phyloP scores from a whole-genome alignment of 2,329 filamentous ascomycete genomes.

The Xylariales sp. region DNA sequence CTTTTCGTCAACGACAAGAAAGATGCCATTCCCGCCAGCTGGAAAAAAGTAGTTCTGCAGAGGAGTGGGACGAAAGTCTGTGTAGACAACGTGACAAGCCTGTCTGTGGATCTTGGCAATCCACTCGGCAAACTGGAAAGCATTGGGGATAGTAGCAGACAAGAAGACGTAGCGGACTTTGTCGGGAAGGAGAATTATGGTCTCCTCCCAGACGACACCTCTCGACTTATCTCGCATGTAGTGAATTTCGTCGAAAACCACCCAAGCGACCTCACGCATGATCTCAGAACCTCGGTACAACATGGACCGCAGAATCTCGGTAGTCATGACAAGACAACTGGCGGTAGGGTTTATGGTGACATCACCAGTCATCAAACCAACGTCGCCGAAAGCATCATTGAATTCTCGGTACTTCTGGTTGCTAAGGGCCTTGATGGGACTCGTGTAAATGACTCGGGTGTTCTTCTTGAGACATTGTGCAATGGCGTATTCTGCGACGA shows the following conservation, averaged over 20 bases:
- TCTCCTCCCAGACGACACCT: conserved; percentile 99
- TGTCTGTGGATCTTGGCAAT: conserved; percentile 97
- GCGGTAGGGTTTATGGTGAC: conserved; percentile 98
- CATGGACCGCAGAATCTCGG: conserved; percentile 98
- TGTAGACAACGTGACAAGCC: conserved; percentile 98
- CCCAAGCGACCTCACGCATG: conserved; percentile 98
- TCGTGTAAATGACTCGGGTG: conserved; percentile 98
- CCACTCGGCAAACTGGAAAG: conserved; percentile 99
- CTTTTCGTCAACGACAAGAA: conserved; percentile 94
- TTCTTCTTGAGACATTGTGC: conserved; percentile 96
- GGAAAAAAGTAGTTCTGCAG: conserved; percentile 98
- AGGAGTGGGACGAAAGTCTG: conserved; percentile 93
- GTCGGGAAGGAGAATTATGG: conserved; percentile 94
- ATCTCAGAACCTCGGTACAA: conserved; percentile 97
- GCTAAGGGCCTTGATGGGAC: conserved; percentile 96
- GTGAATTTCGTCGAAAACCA: conserved; percentile 97
- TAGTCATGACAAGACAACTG: conserved; percentile 98
- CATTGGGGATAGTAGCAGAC: conserved; percentile 96
- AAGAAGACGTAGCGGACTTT: conserved; percentile 99
- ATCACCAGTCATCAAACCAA: conserved; percentile 97
- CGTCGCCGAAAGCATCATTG: conserved; percentile 89
- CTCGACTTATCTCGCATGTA: conserved; percentile 93
- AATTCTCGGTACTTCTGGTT: conserved; percentile 99
- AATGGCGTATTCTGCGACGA: conserved; percentile 96
- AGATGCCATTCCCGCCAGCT: conserved; percentile 84